phyloP scores from a whole-genome alignment of 768 basidiomycete species.

The Clavulina sp. region DNA sequence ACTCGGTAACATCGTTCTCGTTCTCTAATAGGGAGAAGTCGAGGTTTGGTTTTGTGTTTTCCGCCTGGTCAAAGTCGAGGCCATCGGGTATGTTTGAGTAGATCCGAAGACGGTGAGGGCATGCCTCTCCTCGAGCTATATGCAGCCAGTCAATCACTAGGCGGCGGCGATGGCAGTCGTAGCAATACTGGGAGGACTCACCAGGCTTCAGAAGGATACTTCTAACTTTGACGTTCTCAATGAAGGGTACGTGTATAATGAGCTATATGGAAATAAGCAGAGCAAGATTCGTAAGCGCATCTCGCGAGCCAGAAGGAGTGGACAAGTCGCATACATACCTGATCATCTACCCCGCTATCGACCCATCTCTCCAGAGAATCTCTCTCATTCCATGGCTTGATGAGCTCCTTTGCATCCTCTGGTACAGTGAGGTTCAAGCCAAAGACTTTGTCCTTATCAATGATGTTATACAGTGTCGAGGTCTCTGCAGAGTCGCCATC shows the following conservation, averaged over 20 bases:
- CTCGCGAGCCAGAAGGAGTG: neutral
- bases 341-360: constrained; percentile 73
- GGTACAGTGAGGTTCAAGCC: constrained; percentile 69
- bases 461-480: constrained; percentile 38
- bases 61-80: constrained; percentile 60
- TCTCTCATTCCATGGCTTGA: constrained; percentile 69
- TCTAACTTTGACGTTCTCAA: constrained; percentile 54
- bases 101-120: constrained; percentile 57
- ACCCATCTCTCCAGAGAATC: constrained; percentile 47
- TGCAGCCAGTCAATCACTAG: constrained; percentile 14
- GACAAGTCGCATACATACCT: constrained; percentile 28
- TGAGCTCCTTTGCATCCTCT: constrained; percentile 55
- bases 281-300: neutral
- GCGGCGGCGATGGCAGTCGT: neutral
- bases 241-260: constrained; percentile 68
- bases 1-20: constrained; percentile 50
- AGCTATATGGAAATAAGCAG: constrained; percentile 39
- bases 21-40: constrained; percentile 56
- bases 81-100: constrained; percentile 60
- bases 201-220: constrained; percentile 65
- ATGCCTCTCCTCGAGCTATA: constrained; percentile 50
- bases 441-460: constrained; percentile 57
- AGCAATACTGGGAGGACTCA: constrained; percentile 19
- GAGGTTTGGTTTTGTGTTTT: constrained; percentile 48
- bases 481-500: constrained; percentile 19